phyloP scores from a whole-genome alignment of 164 flowering plant species.

The Aristolochia contorta region DNA sequence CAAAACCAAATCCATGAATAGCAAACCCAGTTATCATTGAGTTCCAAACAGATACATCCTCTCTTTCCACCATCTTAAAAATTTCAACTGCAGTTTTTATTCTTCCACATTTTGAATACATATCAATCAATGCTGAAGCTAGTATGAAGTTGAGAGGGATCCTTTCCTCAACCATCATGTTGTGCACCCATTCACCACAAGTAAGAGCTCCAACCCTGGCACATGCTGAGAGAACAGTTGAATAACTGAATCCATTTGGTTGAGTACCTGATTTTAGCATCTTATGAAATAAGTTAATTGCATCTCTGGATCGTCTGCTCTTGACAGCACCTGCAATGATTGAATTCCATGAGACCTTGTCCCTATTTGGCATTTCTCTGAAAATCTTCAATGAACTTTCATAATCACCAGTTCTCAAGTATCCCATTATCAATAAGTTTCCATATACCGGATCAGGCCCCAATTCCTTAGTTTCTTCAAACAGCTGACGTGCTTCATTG shows the following conservation, averaged over 20 bases:
- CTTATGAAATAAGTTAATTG: slow-evolving; percentile 23
- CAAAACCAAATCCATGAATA: slow-evolving; percentile 61
- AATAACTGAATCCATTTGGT: slow-evolving; percentile 61
- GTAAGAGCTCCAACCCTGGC: slow-evolving; percentile 48
- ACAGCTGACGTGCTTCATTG: slow-evolving; percentile 20
- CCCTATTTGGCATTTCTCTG: slow-evolving; percentile 23
- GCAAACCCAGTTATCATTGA: slow-evolving; percentile 75
- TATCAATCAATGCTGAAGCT: slow-evolving; percentile 51
- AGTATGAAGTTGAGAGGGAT: slow-evolving; percentile 42
- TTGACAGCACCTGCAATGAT: slow-evolving; percentile 39
- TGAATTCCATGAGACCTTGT: slow-evolving; percentile 60
- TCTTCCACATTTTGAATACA: slow-evolving; percentile 75
- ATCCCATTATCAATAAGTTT: slow-evolving; percentile 33
- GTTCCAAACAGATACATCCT: slow-evolving; percentile 63
- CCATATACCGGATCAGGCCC: slow-evolving; percentile 19
- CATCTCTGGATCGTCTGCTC: slow-evolving; percentile 36
- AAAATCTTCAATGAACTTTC: slow-evolving; percentile 42
- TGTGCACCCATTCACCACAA: slow-evolving; percentile 50
- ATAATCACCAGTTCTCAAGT: slow-evolving; percentile 38
- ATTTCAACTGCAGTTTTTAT: slow-evolving; percentile 40
- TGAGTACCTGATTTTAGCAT: slow-evolving; percentile 35
- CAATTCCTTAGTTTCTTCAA: slow-evolving; percentile 21
- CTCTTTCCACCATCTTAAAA: slow-evolving; percentile 22
- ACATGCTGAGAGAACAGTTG: slow-evolving; percentile 46
- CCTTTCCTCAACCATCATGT: slow-evolving; percentile 28